Evolutionary conservation across 2,329 filamentous ascomycete genomes (phyloP), one percentile per base, ranked within the genome.

Genomic region (Hymenoscyphus infarciens): DNA sequence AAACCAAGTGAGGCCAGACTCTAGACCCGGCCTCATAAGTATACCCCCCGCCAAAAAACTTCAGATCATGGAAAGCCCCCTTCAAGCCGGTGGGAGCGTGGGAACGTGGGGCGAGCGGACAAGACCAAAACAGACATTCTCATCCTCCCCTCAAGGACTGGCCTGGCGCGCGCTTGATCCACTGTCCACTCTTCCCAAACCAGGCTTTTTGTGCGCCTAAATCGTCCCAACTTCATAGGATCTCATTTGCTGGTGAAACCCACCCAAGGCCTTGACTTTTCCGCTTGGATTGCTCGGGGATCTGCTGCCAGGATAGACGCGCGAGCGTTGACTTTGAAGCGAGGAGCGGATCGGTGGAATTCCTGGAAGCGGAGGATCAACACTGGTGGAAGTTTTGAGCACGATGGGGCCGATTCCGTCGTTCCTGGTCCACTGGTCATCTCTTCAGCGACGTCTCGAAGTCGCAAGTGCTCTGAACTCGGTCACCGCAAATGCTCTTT

Each of bases 151-250:
- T n/a, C 60, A 52, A 60, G 62, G 39, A 56, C 59, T 56, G 10
- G 38, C 54, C 59, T 59, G 49, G 59, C 59, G 59, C 59, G 45
- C 56, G 61, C 52, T 33, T 27, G 61, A 45, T 56, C 59, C 62
- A 22, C 42, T 11, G 8, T 7, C 42, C 42, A 10, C 42, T 22
- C 42, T 49, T 22, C 42, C 19, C 42, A 49, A 49, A 49, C 42
- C 42, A 49, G 42, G n/a, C 7, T 49, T 25, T 49, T 49, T 10
- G 42, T 22, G 6, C 10, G n/a, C 42, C 8, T 11, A 49, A 49
- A 49, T 22, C 42, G 57, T 33, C 57, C 22, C 25, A 31, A 42
- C 15, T 59, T 29, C 57, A 25, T 15, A 33, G 15, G 13, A 59
- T 35, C 58, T 49, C 55, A 31, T 56, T 27, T 29, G 35, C 57